Conservation (phyloP, 352 stramenopile species). For the Globisporangium apiculatum region DNA sequence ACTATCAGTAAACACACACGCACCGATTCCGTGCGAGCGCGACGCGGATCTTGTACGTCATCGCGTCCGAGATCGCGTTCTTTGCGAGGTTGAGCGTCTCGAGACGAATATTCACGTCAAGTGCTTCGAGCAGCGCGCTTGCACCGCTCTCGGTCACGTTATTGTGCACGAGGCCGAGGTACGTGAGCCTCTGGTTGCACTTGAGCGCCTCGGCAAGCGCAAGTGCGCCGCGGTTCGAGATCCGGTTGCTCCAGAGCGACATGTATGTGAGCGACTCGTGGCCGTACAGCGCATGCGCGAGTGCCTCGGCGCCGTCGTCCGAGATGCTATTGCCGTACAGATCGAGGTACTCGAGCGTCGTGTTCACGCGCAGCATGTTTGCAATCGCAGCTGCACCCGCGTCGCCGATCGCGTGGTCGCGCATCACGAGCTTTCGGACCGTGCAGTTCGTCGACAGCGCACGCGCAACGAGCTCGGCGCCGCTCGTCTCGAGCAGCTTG, state of each 20-base stretch:
- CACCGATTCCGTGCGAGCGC: slow-evolving; percentile 50
- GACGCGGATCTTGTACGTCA: slow-evolving; percentile 38
- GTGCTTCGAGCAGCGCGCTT: slow-evolving; percentile 40
- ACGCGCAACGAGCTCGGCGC: slow-evolving; percentile 53
- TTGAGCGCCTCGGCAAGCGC: slow-evolving; percentile 48
- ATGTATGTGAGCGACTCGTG: slow-evolving; percentile 62
- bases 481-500: slow-evolving; percentile 43
- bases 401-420: slow-evolving; percentile 65
- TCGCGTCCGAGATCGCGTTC: slow-evolving; percentile 39
- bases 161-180: slow-evolving; percentile 57
- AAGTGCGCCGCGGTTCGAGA: slow-evolving; percentile 40
- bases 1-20: slow-evolving; percentile 1
- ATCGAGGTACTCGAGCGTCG: slow-evolving; percentile 59
- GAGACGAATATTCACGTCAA: slow-evolving; percentile 60
- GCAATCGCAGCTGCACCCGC: slow-evolving; percentile 49
- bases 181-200: slow-evolving; percentile 58
- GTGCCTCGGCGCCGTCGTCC: slow-evolving; percentile 41
- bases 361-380: slow-evolving; percentile 66
- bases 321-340: slow-evolving; percentile 66
- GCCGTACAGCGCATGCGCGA: slow-evolving; percentile 65
- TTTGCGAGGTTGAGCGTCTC: slow-evolving; percentile 52
- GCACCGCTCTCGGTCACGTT: slow-evolving; percentile 37
- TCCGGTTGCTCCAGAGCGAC: slow-evolving; percentile 51
- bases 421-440: slow-evolving; percentile 54
- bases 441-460: slow-evolving; percentile 56